Percentiles rank a stretch among this genome's conserved stretches.
These are phyloP conservation scores for Phytophthora idaei DNA, from an alignment of 352 stramenopile genomes.

Conservation along the genomic window DNA sequence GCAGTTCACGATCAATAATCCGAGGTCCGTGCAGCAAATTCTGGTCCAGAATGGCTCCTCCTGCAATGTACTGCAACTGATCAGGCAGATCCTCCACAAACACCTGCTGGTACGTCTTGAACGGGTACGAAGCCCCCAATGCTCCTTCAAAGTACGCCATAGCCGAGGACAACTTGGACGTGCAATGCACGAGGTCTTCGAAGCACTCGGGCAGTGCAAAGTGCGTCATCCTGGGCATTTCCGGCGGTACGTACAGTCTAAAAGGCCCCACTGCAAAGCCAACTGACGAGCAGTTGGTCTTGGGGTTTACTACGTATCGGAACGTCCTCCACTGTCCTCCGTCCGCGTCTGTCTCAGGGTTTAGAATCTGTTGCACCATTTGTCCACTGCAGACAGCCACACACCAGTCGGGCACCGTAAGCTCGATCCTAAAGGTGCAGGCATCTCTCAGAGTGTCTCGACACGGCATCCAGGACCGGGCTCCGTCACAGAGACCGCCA, in stretches of 20 bases:
- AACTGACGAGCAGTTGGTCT: constrained; percentile 83
- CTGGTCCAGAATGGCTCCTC: constrained; percentile 76
- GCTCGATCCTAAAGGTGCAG: constrained; percentile 75
- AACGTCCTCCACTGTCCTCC: constrained; percentile 68
- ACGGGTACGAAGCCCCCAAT: constrained; percentile 75
- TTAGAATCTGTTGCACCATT: constrained; percentile 85
- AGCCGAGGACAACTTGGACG: constrained; percentile 68
- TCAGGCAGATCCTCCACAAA: constrained; percentile 86
- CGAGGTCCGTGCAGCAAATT: constrained; percentile 73
- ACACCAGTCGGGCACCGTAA: constrained; percentile 83
- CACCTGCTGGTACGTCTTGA: constrained; percentile 89
- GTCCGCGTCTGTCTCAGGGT: constrained; percentile 48
- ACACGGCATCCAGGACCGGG: constrained; percentile 87
- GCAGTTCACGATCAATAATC: constrained; percentile 84
- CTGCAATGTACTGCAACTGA: constrained; percentile 71
- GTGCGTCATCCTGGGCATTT: constrained; percentile 86
- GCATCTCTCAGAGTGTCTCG: constrained; percentile 75
- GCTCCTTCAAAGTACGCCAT: constrained; percentile 83
- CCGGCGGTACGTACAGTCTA: constrained; percentile 67
- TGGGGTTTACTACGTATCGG: constrained; percentile 78
- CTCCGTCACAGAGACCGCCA: constrained; percentile 80
- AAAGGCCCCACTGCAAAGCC: constrained; percentile 86
- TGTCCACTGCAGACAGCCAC: constrained; percentile 83
- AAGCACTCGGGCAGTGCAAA: constrained; percentile 81
- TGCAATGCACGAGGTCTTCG: constrained; percentile 79